phyloP scores from a whole-genome alignment of 331 rosid species.

The Stylosanthes scabra region DNA sequence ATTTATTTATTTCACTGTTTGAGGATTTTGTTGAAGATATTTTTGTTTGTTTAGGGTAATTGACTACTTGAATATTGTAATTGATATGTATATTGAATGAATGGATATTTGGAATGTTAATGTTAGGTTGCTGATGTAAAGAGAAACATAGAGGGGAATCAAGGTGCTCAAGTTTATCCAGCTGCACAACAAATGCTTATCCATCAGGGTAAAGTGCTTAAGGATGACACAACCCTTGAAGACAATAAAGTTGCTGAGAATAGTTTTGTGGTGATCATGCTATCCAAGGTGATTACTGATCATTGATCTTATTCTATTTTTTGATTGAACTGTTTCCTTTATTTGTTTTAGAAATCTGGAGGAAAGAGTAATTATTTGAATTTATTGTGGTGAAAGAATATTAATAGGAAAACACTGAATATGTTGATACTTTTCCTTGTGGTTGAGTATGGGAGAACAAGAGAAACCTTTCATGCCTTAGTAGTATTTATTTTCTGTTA shows the following conservation, averaged over 20 bases:
- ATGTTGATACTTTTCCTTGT: background rate
- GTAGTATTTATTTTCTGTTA: slow-evolving; percentile 22
- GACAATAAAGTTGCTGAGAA: slow-evolving; percentile 74
- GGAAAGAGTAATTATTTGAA: background rate
- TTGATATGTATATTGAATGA: background rate
- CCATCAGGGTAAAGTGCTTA: slow-evolving; percentile 83
- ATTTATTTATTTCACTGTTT: background rate
- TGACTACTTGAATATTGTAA: background rate
- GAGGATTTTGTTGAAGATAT: background rate
- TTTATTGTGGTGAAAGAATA: background rate
- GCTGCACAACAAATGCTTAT: slow-evolving; percentile 87
- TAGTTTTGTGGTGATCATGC: slow-evolving; percentile 83
- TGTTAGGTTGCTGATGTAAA: slow-evolving; percentile 79
- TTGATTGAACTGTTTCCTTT: background rate
- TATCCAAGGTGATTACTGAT: slow-evolving; percentile 58
- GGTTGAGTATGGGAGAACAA: slow-evolving; percentile 1
- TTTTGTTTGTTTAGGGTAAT: background rate
- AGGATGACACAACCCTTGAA: slow-evolving; percentile 69
- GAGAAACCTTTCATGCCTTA: slow-evolving; percentile 1
- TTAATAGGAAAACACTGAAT: background rate
- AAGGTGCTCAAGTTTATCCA: slow-evolving; percentile 74
- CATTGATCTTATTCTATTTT: slow-evolving; percentile 23
- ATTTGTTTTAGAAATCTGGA: background rate
- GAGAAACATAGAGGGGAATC: slow-evolving; percentile 62
- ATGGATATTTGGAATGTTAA: background rate